phyloP scores from a whole-genome alignment of 2,329 filamentous ascomycete species.

The Gnomoniopsis smithogilvyi region DNA sequence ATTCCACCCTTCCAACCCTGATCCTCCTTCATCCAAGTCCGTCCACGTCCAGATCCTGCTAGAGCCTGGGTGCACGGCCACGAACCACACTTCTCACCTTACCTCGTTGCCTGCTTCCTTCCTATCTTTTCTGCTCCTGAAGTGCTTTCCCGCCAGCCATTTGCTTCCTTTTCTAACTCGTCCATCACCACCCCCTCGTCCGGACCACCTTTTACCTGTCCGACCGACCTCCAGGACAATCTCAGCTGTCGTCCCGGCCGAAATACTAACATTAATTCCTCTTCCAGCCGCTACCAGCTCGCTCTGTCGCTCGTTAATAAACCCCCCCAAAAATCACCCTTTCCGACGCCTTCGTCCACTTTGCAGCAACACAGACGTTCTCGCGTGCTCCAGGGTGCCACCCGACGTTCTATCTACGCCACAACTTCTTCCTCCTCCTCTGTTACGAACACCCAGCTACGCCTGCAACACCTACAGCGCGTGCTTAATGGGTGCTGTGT shows the following conservation, averaged over 20 bases:
- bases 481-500: slow-evolving; percentile 14
- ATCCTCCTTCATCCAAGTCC: slow-evolving; percentile 3
- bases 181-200: not conserved
- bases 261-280: slow-evolving; percentile 10
- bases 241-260: not conserved
- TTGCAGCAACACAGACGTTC: slow-evolving; percentile 4
- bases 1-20: slow-evolving; percentile 4
- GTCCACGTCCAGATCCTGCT: slow-evolving; percentile 3
- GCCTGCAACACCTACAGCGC: slow-evolving; percentile 10
- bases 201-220: not conserved
- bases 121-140: slow-evolving; percentile 5
- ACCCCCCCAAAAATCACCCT: not conserved
- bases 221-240: not conserved
- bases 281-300: slow-evolving; percentile 14
- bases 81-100: slow-evolving; percentile 6
- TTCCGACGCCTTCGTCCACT: not conserved
- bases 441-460: slow-evolving; percentile 5
- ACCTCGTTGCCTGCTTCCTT: not conserved
- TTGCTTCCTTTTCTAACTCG: not conserved
- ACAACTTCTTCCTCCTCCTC: slow-evolving; percentile 2
- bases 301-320: slow-evolving; percentile 19
- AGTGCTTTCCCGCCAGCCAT: not conserved
- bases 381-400: slow-evolving; percentile 9
- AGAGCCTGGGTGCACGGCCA: not conserved
- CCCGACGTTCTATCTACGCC: slow-evolving; percentile 14